Base-by-base conservation (phyloP, 164 flowering plant genomes). In the Vitis vinifera region DNA sequence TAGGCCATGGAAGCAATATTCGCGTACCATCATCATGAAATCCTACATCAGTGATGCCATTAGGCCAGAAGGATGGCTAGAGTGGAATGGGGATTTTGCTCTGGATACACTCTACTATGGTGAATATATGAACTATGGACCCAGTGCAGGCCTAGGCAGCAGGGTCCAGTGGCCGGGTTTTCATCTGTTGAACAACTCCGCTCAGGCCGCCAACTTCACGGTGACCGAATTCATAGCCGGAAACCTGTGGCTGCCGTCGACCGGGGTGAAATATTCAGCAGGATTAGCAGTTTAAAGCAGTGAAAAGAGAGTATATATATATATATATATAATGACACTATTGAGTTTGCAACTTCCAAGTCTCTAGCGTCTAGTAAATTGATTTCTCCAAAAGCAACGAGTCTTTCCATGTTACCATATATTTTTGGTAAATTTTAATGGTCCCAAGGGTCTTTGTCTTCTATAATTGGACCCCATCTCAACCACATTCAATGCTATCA, bases 1-100 rank as follows among this genome's bases (percentile, higher is more conserved):
- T 0, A 66, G 79, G 50, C 75, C 81, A 3, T 81, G 84, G 84
- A 72, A 75, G 68, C 16, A 16, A 17, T 67, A 67, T 29, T 73
- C 81, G 0, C 56, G 79, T 27, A 75, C 79, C 0, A 68, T 78
- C 1, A 7, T 71, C 51, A 78, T 78, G 81, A 58, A 78, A 49
- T 51, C 78, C 2, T 47, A 2, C 19, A 2, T 81, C 10, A 81
- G 55, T 27, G 70, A 48, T 3, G 29, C n/a, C 29, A 71, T 81
- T 9, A 9, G 64, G 11, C 77, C 75, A 1, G 51, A 70, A 3
- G 82, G 82, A 0, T 79, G 79, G 81, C 30, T 48, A 6, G 63
- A 55, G 11, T 78, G 82, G 77, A 8, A 12, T 48, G 79, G 74
- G 2, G 31, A 49, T 5, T 56, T 51, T 12, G 64, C 51, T 8